Evolutionary conservation across 768 basidiomycete genomes (phyloP), one percentile per base, ranked within the genome.

Genomic region (Phaeolepiota aurea): DNA sequence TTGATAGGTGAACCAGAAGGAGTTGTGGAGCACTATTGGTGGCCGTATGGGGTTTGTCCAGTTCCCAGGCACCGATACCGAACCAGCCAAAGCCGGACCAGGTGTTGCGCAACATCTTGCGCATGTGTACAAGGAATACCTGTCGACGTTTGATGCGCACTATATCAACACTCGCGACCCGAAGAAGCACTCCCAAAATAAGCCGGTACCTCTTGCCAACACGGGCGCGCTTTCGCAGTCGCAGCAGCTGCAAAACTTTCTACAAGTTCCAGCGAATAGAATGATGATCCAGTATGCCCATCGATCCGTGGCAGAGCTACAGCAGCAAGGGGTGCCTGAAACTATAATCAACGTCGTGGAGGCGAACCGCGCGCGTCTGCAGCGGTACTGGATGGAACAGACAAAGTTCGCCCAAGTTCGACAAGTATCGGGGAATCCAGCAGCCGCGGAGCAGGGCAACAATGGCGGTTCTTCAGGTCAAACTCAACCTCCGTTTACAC

Each of bases 1-100:
- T 31, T 43, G 46, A n/a, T 40, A 82, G 80, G 72, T 81, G 10
- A 62, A 63, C 18, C 58, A 61, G 42, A 69, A 71, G 35, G 81
- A 83, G 22, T 45, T 66, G 43, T 87, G 84, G 85, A 51, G 71
- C 12, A 61, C 80, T 33, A 74, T 87, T 42, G 85, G 74, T 13
- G 84, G 72, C n/a, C 71, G 69, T 16, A 65, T 87, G 57, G 79
- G 76, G 13, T 76, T 79, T 49, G 68, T 79, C 2, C 69, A 78
- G 40, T 82, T 85, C 47, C 78, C 78, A 2, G 79, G 69, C 3
- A 72, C 61, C 9, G 78, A 74, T 1, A 56, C 64, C 3, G 78
- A 83, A 45, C 81, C 83, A 9, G 65, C 74, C 3, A 77, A 73
- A 48, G 69, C 71, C 19, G 79, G 78, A 3, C 82, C 82, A 2